These are phyloP conservation scores for Phytopythium helicoides DNA, from an alignment of 352 stramenopile genomes.

Conservation along the genomic window DNA sequence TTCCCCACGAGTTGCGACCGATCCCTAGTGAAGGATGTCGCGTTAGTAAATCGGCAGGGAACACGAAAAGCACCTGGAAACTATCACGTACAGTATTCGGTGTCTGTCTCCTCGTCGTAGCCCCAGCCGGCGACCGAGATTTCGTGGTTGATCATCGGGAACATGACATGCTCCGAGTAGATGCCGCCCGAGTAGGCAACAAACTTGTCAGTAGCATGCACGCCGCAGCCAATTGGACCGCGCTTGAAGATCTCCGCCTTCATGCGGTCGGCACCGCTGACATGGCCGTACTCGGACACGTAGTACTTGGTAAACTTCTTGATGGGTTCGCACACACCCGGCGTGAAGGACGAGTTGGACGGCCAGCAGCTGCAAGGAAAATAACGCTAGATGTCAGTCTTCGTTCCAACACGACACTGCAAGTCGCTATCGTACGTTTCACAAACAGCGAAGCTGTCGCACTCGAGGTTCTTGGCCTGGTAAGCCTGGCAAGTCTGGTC, in stretches of 20 bases:
- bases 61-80: no score
- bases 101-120: constrained; percentile 80
- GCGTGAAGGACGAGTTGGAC: constrained; percentile 85
- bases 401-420: not conserved
- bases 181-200: constrained; percentile 75
- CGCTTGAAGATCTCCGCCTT: constrained; percentile 92
- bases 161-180: constrained; percentile 82
- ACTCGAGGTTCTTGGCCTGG: constrained; percentile 81
- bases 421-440: constrained; percentile 55
- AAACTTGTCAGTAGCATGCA: constrained; percentile 87
- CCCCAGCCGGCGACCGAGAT: constrained; percentile 90
- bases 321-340: constrained; percentile 78
- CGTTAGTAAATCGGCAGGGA: no score
- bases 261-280: constrained; percentile 85
- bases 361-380: constrained; percentile 61
- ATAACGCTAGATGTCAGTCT: not conserved
- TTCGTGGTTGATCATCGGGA: constrained; percentile 86
- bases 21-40: constrained; percentile 47
- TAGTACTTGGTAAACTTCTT: constrained; percentile 90
- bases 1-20: constrained; percentile 91
- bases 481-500: constrained; percentile 93
- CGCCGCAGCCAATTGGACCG: constrained; percentile 86
- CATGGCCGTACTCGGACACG: constrained; percentile 87
- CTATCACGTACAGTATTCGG: constrained; percentile 88
- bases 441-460: constrained; percentile 74